Base-by-base conservation (phyloP, 768 basidiomycete genomes). In the Psilocybe sp. region DNA sequence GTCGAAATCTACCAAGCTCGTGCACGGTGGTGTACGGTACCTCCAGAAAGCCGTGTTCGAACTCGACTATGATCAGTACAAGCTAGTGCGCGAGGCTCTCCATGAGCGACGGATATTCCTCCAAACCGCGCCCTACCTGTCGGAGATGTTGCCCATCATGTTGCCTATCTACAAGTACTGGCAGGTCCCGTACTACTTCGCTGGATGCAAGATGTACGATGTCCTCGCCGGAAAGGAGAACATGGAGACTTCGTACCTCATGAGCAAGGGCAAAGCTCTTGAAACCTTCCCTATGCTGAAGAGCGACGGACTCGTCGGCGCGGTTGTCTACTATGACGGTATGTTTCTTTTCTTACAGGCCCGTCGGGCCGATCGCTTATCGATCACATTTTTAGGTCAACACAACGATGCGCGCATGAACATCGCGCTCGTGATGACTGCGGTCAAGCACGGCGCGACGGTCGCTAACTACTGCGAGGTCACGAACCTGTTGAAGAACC, bases 371-470 rank as follows among this genome's bases (percentile, higher is more conserved):
- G 42, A 32, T 34, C 18, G 32, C 38, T 37, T 44, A 48, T 39
- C 38, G 5, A 14, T 44, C 32, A 31, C 5, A 50, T 14, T 14
- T 38, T 34, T 43, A 94, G 92, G 94, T 47, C 96, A 98, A 71
- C 96, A 99, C 70, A 99, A 99, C 61, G 97, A 99, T 60, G 88
- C 96, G 1, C 82, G 96, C 12, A 99, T 98, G 97, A 99, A 99
- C 73, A 81, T 96, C 47, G 92, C 96, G 0, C 76, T 99, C 31
- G 80, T 96, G 60, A 84, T 98, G 83, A 97, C 88, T 14, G 97
- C 96, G 4, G 91, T 98, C 39, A 89, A 92, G 61, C 82, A 89
- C 46, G 95, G 95, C 39, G 93, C 95, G 4, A 79, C 79, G 7
- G 86, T 88, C 14, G 84, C 87, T 42, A 99, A 98, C 74, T 91